These are phyloP conservation scores for Neurospora sp. DNA, from an alignment of 495 filamentous ascomycete genomes.

Conservation along the genomic window DNA sequence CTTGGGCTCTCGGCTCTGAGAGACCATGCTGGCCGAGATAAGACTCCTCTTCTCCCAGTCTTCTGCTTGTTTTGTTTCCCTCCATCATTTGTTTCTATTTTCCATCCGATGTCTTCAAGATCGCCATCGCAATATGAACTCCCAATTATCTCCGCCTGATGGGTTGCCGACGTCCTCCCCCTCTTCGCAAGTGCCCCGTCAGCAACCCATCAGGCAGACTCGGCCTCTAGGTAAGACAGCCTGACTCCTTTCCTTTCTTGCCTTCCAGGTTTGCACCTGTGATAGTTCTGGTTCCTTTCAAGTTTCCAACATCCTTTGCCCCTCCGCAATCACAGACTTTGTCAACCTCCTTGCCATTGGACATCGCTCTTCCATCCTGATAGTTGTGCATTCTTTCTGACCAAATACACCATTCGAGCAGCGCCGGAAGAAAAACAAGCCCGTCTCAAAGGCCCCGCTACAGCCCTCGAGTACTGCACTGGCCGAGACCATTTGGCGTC, in stretches of 20 bases:
- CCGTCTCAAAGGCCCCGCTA: background rate
- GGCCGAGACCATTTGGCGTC: background rate
- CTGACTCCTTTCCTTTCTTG: background rate
- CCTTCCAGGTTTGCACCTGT: background rate
- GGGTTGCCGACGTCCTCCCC: background rate
- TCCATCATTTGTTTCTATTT: background rate
- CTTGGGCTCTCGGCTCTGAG: background rate
- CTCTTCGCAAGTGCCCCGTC: background rate
- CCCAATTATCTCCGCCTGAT: constrained; percentile 24
- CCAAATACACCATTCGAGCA: background rate
- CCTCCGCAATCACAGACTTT: background rate
- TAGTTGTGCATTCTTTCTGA: background rate
- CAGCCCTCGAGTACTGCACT: background rate
- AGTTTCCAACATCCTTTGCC: background rate
- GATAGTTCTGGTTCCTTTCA: background rate
- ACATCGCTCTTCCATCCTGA: background rate
- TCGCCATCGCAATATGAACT: background rate
- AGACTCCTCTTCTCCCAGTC: background rate
- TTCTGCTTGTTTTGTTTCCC: background rate
- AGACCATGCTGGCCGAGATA: background rate
- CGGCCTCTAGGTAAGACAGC: background rate
- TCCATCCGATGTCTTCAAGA: background rate
- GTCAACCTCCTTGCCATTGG: background rate
- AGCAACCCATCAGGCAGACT: background rate
- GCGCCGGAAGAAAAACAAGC: background rate